Base-by-base conservation (phyloP, 2,329 filamentous ascomycete species). In the Pseudogymnoascus pannorum region DNA sequence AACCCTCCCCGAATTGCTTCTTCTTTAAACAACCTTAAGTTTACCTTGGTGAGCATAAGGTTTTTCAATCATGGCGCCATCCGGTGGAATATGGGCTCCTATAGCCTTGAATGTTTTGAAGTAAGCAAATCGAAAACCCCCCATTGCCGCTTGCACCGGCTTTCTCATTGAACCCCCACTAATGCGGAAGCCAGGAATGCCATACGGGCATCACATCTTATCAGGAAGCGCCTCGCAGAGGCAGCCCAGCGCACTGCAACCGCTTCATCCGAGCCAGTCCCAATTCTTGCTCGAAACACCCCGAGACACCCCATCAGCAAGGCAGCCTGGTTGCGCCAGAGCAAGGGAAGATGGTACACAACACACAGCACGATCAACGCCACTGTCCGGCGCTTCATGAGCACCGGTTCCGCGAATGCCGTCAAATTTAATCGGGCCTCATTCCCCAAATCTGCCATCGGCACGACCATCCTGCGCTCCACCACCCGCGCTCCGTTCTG, bases 401-500 rank as follows among this genome's bases (percentile, higher is more conserved):
- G 67, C 58, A 70, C 67, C 57, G 66, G 62, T 5, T 60, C 65
- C 5, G 60, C 73, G n/a, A 66, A 62, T 18, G 72, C 74, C 29
- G 68, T 73, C 61, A 79, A 76, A 66, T 78, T 77, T 40, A 78
- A 82, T 58, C 78, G 79, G 54, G 72, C 80, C 24, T 76, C 79
- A 1, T 82, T 82, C 58, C 81, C 81, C 33, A 78, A 78, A 61
- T 87, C 85, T 24, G 77, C 78, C 4, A 79, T 85, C 60, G 79
- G 79, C 22, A 74, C 77, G 16, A 80, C 81, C 18, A 77, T 88
- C 61, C 80, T 79, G 31, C 83, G 86, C 64, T 82, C 89, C 62
- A 86, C 90, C 14, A 86, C 86, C 26, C 86, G 89, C 58, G 87
- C 92, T 29, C 93, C 93, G 0, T 97, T 97, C 73, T 89, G 92